Evolutionary conservation across 768 basidiomycete genomes (phyloP).

Genomic region (Pleurotus giganteus): DNA sequence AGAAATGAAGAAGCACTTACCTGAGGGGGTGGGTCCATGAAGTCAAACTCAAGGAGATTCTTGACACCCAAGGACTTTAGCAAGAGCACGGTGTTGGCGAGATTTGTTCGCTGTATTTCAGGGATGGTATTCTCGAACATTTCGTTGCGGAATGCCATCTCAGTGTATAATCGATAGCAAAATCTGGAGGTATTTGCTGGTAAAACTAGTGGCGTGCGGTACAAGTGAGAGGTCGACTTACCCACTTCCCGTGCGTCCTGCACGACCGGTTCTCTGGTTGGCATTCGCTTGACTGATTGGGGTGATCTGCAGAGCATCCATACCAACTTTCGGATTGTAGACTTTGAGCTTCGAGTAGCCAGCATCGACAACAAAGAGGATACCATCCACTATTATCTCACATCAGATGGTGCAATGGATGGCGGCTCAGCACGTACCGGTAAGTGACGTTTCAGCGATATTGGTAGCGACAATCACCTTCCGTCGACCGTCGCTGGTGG

Average conservation of each 20-base stretch:
- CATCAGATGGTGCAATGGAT: conserved; percentile 14
- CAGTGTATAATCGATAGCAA: conserved; percentile 96
- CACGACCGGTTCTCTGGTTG: conserved; percentile 92
- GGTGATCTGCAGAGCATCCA: conserved; percentile 99
- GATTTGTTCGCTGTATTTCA: conserved; percentile 96
- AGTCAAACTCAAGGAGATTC: conserved; percentile 96
- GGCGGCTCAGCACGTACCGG: conserved; percentile 46
- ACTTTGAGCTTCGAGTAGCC: conserved; percentile 98
- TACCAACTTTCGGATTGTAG: conserved; percentile 98
- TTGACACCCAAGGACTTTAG: conserved; percentile 97
- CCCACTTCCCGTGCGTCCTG: conserved; percentile 96
- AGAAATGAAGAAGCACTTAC: conserved; percentile 31
- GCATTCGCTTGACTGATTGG: conserved; percentile 99
- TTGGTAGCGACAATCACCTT: conserved; percentile 99
- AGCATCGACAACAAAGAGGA: conserved; percentile 93
- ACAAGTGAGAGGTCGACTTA: conserved; percentile 32
- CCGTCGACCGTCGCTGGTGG: conserved; percentile 88
- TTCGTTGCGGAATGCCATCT: conserved; percentile 95
- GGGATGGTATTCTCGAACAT: conserved; percentile 95
- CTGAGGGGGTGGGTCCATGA: conserved; percentile 99
- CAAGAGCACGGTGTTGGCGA: conserved; percentile 94
- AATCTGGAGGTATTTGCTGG: conserved; percentile 47
- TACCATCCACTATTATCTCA: conserved; percentile 78
- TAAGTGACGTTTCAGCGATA: conserved; percentile 97
- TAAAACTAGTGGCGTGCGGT: background rate